Evolutionary conservation across 768 basidiomycete genomes (phyloP).

Genomic region (Suillus luteus): DNA sequence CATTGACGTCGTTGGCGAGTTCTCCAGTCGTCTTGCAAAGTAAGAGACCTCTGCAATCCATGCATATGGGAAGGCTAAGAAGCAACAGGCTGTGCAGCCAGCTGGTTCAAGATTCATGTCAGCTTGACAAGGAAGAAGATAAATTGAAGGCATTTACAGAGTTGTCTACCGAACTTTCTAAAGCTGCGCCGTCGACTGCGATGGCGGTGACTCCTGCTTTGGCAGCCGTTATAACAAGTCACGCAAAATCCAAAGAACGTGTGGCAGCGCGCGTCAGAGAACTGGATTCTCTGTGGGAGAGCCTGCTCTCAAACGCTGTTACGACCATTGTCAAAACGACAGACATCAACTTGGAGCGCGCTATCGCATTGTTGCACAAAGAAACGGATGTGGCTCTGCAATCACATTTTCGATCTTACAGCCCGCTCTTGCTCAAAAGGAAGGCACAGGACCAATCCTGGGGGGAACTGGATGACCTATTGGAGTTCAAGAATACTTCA

Average conservation of each 20-base stretch:
- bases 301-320: constrained; percentile 44
- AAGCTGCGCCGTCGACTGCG: constrained; percentile 44
- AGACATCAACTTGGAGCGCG: constrained; percentile 32
- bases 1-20: constrained; percentile 24
- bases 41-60: constrained; percentile 18
- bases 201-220: constrained; percentile 47
- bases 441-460: not conserved
- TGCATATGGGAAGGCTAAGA: constrained; percentile 17
- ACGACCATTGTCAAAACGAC: constrained; percentile 43
- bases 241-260: constrained; percentile 44
- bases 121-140: constrained; percentile 45
- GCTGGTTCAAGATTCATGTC: constrained; percentile 44
- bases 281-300: constrained; percentile 49
- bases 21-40: constrained; percentile 45
- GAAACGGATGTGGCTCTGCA: constrained; percentile 31
- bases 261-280: constrained; percentile 41
- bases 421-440: constrained; percentile 19
- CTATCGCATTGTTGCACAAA: constrained; percentile 35
- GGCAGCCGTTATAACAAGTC: constrained; percentile 44
- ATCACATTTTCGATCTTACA: constrained; percentile 17
- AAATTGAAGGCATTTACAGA: constrained; percentile 52
- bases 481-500: not conserved
- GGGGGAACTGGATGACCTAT: not conserved
- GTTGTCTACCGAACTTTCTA: constrained; percentile 49
- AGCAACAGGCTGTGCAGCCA: constrained; percentile 45